Percentiles rank a stretch among this genome's conserved stretches.
phyloP scores from a whole-genome alignment of 768 basidiomycete species.

The Lentinula lateritia region DNA sequence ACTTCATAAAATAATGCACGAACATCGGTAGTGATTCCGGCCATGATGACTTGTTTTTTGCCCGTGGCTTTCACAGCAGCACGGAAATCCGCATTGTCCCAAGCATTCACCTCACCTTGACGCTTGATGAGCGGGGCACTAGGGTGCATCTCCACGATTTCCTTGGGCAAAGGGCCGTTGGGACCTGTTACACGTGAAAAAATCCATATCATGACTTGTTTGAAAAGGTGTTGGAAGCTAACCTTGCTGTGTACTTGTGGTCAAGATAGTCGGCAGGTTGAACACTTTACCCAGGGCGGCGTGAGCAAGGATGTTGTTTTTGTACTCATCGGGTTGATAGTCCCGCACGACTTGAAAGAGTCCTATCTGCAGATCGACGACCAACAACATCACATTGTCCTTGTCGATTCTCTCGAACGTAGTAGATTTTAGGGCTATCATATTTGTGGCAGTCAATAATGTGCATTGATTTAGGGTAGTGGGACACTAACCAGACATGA shows the following conservation, averaged over 20 bases:
- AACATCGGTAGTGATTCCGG: constrained; percentile 46
- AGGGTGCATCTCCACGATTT: constrained; percentile 40
- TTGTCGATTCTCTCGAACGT: constrained; percentile 31
- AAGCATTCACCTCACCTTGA: constrained; percentile 45
- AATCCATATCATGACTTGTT: too few species aligned
- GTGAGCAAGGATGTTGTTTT: constrained; percentile 42
- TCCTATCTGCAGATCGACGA: constrained; percentile 46
- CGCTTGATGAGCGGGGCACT: constrained; percentile 39
- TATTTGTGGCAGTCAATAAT: too few species aligned
- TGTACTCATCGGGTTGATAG: constrained; percentile 28
- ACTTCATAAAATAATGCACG: constrained; percentile 8
- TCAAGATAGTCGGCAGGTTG: constrained; percentile 39
- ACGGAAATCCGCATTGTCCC: constrained; percentile 45
- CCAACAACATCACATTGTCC: constrained; percentile 33
- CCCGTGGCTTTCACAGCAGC: constrained; percentile 41
- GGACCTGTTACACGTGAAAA: constrained; percentile 25
- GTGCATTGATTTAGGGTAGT: too few species aligned
- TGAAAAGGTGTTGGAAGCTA: background rate
- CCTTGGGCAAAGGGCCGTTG: constrained; percentile 41
- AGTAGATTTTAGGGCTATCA: background rate
- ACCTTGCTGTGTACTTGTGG: constrained; percentile 41
- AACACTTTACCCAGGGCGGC: constrained; percentile 40
- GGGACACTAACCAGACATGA: too few species aligned
- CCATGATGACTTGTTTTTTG: constrained; percentile 44
- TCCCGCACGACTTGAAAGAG: constrained; percentile 42